Evolutionary conservation across 495 filamentous ascomycete genomes (phyloP).

Genomic region (Darksidea phi): DNA sequence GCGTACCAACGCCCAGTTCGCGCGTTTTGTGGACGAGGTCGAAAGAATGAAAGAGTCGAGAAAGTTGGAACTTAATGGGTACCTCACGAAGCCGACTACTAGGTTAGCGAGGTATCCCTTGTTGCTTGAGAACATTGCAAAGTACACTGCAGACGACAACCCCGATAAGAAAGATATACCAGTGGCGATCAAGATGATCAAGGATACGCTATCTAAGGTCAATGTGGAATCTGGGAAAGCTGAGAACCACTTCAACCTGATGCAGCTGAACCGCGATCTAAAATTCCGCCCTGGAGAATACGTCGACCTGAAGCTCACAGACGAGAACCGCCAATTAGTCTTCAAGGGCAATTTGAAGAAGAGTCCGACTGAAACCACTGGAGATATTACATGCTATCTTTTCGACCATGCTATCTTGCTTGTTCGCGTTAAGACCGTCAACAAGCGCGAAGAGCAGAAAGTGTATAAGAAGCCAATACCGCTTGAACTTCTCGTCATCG

Average conservation of each 20-base stretch:
- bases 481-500: slow-evolving; percentile 87
- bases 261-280: slow-evolving; percentile 83
- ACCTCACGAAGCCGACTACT: slow-evolving; percentile 96
- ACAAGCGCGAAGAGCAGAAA: slow-evolving; percentile 90
- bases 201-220: slow-evolving; percentile 80
- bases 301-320: slow-evolving; percentile 91
- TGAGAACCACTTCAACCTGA: slow-evolving; percentile 96
- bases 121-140: slow-evolving; percentile 85
- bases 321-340: slow-evolving; percentile 87
- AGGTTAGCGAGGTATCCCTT: slow-evolving; percentile 93
- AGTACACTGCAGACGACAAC: slow-evolving; percentile 81
- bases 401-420: slow-evolving; percentile 95
- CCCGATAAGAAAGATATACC: slow-evolving; percentile 90
- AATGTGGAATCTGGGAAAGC: slow-evolving; percentile 95
- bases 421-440: slow-evolving; percentile 79
- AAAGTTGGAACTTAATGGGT: slow-evolving; percentile 96
- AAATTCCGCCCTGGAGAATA: slow-evolving; percentile 83
- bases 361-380: slow-evolving; percentile 70
- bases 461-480: slow-evolving; percentile 96
- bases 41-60: slow-evolving; percentile 94
- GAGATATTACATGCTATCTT: slow-evolving; percentile 88
- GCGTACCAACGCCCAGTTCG: slow-evolving; percentile 76
- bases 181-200: slow-evolving; percentile 77
- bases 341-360: slow-evolving; percentile 94
- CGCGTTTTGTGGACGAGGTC: slow-evolving; percentile 93